Evolutionary conservation across 345 rosid genomes (phyloP).

Genomic region (Viola odorata): DNA sequence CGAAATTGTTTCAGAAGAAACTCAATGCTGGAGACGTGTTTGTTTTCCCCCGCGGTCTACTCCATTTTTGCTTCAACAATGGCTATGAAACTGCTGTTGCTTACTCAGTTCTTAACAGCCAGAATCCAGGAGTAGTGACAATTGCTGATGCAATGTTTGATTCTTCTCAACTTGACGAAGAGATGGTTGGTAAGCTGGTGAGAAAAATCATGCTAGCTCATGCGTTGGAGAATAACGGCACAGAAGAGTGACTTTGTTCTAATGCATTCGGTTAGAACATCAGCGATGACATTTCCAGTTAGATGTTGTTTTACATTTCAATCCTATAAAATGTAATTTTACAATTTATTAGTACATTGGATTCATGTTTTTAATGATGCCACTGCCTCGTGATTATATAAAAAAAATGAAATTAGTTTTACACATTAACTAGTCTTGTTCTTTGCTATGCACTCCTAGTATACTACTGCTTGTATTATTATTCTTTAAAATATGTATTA

Average conservation of each 20-base stretch:
- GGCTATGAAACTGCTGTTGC: conserved; percentile 48
- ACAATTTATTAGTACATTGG: no score
- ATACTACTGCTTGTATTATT: no score
- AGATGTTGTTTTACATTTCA: no score
- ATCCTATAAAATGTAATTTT: no score
- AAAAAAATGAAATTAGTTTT: no score
- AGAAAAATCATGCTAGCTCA: conserved; percentile 25
- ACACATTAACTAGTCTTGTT: no score
- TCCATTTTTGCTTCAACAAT: conserved; percentile 50
- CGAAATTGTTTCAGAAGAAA: conserved; percentile 38
- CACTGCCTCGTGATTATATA: no score
- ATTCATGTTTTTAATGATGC: no score
- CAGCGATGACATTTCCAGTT: no score
- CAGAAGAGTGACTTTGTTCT: background rate
- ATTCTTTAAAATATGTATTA: no score
- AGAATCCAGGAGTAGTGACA: conserved; percentile 70
- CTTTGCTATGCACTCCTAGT: no score
- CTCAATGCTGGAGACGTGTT: conserved; percentile 60
- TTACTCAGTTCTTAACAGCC: conserved; percentile 64
- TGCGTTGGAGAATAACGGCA: conserved; percentile 5
- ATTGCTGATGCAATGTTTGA: conserved; percentile 35
- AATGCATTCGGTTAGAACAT: no score
- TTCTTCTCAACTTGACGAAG: conserved; percentile 11
- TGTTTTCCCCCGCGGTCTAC: conserved; percentile 62
- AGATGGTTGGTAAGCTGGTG: conserved; percentile 18